These are phyloP conservation scores for Leonotis leonurus DNA, from an alignment of 257 asterid species.

Conservation along the genomic window DNA sequence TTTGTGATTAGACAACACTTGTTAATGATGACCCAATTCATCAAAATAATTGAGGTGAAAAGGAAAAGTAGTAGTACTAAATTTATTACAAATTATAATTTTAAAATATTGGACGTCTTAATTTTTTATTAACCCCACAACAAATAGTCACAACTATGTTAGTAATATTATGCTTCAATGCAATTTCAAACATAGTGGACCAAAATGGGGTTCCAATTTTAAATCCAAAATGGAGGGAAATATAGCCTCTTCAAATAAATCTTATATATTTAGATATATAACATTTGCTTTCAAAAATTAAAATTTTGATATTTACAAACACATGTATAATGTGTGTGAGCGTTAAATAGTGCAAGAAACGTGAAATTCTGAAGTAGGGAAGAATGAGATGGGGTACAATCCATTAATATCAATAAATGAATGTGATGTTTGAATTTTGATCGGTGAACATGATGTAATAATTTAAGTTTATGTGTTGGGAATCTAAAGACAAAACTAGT, in stretches of 20 bases:
- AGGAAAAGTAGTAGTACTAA: no score
- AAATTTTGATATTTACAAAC: no score
- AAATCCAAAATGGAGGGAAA: slow-evolving; percentile 24
- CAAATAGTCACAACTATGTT: slow-evolving; percentile 7
- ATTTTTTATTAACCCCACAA: slow-evolving; percentile 3
- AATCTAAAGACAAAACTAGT: background rate
- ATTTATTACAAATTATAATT: background rate
- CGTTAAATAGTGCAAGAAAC: background rate
- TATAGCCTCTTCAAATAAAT: no score
- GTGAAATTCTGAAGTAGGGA: background rate
- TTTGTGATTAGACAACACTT: background rate
- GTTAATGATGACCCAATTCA: background rate
- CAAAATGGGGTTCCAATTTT: slow-evolving; percentile 10
- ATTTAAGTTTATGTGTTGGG: slow-evolving; percentile 5
- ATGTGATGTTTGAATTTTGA: background rate
- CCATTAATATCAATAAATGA: background rate
- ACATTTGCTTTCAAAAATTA: no score
- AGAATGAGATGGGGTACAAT: background rate
- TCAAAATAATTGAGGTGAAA: background rate
- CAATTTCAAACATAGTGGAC: background rate
- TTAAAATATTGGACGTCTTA: slow-evolving; percentile 1
- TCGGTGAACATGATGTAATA: slow-evolving; percentile 5
- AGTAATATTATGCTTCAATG: background rate
- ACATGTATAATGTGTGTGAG: no score
- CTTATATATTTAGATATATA: no score